Percentiles rank a stretch among this genome's conserved stretches.
phyloP scores from a whole-genome alignment of 2,329 filamentous ascomycete genomes.

The Penicillium brevicompactum region DNA sequence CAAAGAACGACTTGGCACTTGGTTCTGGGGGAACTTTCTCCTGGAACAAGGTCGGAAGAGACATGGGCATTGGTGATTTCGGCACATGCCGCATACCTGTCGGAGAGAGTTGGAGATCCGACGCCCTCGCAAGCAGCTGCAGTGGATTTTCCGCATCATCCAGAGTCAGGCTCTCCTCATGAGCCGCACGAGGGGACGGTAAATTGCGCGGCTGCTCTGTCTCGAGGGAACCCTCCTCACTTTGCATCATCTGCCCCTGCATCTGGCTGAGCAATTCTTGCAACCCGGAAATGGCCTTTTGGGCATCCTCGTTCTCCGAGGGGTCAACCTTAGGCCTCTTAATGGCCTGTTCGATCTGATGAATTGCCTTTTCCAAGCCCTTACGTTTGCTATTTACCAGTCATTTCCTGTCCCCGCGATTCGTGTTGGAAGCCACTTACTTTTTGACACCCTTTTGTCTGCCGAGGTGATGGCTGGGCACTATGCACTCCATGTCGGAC shows the following conservation, averaged over 20 bases:
- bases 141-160: constrained; percentile 76
- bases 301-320: constrained; percentile 45
- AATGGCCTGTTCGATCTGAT: constrained; percentile 72
- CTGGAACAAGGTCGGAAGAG: constrained; percentile 38
- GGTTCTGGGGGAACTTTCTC: constrained; percentile 8
- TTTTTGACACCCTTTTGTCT: constrained; percentile 77
- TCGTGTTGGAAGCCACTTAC: constrained; percentile 46
- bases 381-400: constrained; percentile 64
- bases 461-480: constrained; percentile 72
- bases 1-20: constrained; percentile 65
- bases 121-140: constrained; percentile 72
- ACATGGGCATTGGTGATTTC: constrained; percentile 28
- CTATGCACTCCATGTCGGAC: constrained; percentile 62
- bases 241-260: constrained; percentile 40
- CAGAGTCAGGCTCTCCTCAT: constrained; percentile 59
- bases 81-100: constrained; percentile 26
- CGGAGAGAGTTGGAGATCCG: constrained; percentile 64
- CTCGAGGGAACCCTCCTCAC: constrained; percentile 35
- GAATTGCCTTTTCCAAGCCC: constrained; percentile 72
- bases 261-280: constrained; percentile 55
- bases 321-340: constrained; percentile 55
- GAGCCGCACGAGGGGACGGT: constrained; percentile 26
- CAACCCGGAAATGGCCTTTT: constrained; percentile 47
- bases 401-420: constrained; percentile 10
- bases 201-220: constrained; percentile 26